These are phyloP conservation scores for Calycina herbarum DNA, from an alignment of 2,329 filamentous ascomycete species.

Conservation along the genomic window DNA sequence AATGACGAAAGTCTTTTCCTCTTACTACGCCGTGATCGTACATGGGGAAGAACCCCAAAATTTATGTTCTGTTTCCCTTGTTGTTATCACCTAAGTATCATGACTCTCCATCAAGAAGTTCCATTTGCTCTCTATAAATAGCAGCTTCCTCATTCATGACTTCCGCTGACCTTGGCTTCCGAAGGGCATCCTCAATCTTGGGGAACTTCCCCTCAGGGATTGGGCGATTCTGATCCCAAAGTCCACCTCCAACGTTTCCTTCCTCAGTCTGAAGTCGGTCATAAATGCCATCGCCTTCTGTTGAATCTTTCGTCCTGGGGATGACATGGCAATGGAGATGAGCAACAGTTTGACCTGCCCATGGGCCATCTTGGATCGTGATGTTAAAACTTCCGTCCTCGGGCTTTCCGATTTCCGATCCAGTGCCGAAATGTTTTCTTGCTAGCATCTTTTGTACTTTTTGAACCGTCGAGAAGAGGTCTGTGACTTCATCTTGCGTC, in stretches of 20 bases:
- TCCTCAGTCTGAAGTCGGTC: conserved; percentile 79
- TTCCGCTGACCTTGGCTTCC: conserved; percentile 65
- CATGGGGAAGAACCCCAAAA: too few relatives aligned
- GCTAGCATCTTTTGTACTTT: conserved; percentile 76
- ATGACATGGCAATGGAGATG: conserved; percentile 95
- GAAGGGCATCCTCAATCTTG: conserved; percentile 68
- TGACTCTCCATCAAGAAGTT: background rate
- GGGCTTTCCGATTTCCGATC: conserved; percentile 41
- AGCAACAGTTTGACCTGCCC: conserved; percentile 89
- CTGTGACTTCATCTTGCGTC: conserved; percentile 45
- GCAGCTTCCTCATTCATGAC: conserved; percentile 81
- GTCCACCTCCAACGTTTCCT: conserved; percentile 74
- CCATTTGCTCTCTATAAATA: conserved; percentile 34
- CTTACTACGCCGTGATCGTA: too few relatives aligned
- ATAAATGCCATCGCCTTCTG: conserved; percentile 74
- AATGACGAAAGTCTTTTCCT: too few relatives aligned
- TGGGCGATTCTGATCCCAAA: conserved; percentile 58
- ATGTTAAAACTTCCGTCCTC: conserved; percentile 81
- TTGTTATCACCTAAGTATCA: background rate
- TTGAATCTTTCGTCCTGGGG: conserved; percentile 61
- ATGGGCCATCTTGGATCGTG: conserved; percentile 87
- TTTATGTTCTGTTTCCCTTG: background rate
- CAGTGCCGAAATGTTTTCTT: conserved; percentile 53
- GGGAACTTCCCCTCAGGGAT: conserved; percentile 60
- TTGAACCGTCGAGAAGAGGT: conserved; percentile 87